phyloP scores from a whole-genome alignment of 306 rosid genomes.

The Cucumis sativus region Cucumber_9930_V3 NC_026659.2:2656501-2657000 shows the following conservation, averaged over 20 bases:
- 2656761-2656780: neutral
- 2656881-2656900: neutral
- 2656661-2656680: neutral
- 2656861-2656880: neutral
- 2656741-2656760: neutral
- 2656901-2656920: constrained; percentile 8
- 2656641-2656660: neutral
- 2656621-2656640: neutral
- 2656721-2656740: neutral
- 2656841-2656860: neutral
- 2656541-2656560: too few species aligned
- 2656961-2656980: neutral
- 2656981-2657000: neutral
- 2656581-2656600: too few species aligned
- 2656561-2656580: too few species aligned
- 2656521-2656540: too few species aligned
- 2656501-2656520: too few species aligned
- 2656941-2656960: neutral
- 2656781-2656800: neutral
- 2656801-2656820: neutral
- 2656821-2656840: neutral
- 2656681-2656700: neutral
- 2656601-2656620: neutral
- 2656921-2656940: neutral
- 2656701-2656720: neutral